Conservation (phyloP, 2,329 filamentous ascomycete species). For the Raffaelea ambrosiae region DNA sequence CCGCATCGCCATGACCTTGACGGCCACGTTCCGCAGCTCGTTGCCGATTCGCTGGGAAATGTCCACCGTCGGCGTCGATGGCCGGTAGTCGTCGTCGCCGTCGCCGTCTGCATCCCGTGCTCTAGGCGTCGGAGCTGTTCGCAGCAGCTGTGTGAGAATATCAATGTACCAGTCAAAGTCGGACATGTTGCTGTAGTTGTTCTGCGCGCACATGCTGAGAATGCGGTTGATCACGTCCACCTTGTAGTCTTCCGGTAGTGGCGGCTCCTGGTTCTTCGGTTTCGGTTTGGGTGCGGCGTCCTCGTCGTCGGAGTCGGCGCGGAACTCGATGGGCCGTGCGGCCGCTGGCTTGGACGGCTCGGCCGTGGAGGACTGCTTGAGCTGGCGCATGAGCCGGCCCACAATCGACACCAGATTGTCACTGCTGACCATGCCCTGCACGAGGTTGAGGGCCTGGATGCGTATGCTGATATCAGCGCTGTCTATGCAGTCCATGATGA, state of each 20-base stretch:
- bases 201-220: constrained; percentile 78
- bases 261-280: constrained; percentile 36
- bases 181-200: constrained; percentile 75
- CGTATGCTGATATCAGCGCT: constrained; percentile 94
- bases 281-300: constrained; percentile 25
- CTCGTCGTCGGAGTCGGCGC: constrained; percentile 42
- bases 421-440: constrained; percentile 84
- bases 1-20: constrained; percentile 81
- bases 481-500: constrained; percentile 93
- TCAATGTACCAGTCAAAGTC: constrained; percentile 99
- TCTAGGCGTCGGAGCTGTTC: constrained; percentile 51
- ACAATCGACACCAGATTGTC: constrained; percentile 82
- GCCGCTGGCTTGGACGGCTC: constrained; percentile 26
- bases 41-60: constrained; percentile 68
- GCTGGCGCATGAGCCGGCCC: constrained; percentile 76
- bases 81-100: constrained; percentile 30
- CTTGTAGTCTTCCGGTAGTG: constrained; percentile 79
- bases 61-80: constrained; percentile 27
- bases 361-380: constrained; percentile 56
- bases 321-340: constrained; percentile 35
- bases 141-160: constrained; percentile 75
- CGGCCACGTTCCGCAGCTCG: constrained; percentile 82
- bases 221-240: constrained; percentile 75
- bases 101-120: constrained; percentile 29
- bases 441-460: constrained; percentile 82